phyloP scores from a whole-genome alignment of 305 asterid species.

The Fraxinus nigra region DNA sequence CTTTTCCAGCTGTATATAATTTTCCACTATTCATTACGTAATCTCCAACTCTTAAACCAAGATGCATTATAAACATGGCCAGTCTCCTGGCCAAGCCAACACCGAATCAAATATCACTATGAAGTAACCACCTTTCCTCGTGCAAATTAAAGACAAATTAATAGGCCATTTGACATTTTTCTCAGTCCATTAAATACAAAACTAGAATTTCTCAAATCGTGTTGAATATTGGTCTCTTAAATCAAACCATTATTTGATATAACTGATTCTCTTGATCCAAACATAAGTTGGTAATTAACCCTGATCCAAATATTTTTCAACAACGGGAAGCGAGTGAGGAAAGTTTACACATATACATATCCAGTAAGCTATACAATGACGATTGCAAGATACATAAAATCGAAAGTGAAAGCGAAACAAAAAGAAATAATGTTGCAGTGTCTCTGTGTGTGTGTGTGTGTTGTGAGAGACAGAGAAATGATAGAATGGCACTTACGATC shows the following conservation, averaged over 20 bases:
- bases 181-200: background rate
- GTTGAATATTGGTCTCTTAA: background rate
- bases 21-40: background rate
- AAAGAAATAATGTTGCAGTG: background rate
- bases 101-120: background rate
- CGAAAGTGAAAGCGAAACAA: background rate
- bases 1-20: background rate
- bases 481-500: slow-evolving; percentile 47
- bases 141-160: background rate
- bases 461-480: background rate
- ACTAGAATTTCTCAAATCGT: background rate
- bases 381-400: background rate
- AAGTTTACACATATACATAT: background rate
- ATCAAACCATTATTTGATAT: background rate
- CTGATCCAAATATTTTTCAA: background rate
- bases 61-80: background rate
- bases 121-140: background rate
- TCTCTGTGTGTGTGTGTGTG: background rate
- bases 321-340: background rate
- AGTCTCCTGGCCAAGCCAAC: background rate
- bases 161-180: background rate
- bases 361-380: background rate
- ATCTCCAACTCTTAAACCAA: background rate
- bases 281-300: background rate
- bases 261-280: background rate